Conservation (phyloP, 139 green algal genomes). For the Chlorella sp. region DNA sequence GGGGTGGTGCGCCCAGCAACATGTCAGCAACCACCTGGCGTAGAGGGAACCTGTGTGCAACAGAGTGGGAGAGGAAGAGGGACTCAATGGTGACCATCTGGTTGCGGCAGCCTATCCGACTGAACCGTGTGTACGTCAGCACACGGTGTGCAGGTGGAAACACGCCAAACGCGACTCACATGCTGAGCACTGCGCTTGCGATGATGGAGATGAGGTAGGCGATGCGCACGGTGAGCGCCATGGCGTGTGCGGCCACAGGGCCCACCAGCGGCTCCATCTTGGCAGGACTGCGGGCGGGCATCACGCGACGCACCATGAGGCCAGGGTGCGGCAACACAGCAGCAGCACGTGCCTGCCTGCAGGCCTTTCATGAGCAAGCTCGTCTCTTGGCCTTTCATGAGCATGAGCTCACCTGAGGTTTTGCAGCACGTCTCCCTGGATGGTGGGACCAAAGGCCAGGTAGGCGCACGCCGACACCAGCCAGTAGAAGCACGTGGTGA, state of each 20-base stretch:
- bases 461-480: background rate
- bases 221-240: background rate
- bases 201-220: constrained; percentile 5
- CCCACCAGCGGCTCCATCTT: background rate
- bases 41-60: background rate
- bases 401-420: too few species aligned
- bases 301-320: too few species aligned
- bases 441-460: background rate
- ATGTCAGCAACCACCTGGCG: background rate
- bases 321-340: background rate
- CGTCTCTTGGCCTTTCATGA: too few species aligned
- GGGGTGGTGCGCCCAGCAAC: background rate
- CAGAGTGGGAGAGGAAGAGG: too few species aligned
- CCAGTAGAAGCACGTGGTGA: background rate
- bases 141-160: too few species aligned
- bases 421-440: background rate
- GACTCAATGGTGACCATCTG: too few species aligned
- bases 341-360: too few species aligned
- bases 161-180: background rate
- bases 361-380: too few species aligned
- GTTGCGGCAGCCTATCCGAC: too few species aligned
- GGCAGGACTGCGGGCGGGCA: too few species aligned
- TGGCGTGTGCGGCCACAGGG: background rate
- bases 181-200: background rate
- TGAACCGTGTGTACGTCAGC: too few species aligned